Percentiles rank a stretch among this genome's conserved stretches.
Conservation (phyloP, 768 basidiomycete species). For the Chalciporus sphaerocephalus region DNA sequence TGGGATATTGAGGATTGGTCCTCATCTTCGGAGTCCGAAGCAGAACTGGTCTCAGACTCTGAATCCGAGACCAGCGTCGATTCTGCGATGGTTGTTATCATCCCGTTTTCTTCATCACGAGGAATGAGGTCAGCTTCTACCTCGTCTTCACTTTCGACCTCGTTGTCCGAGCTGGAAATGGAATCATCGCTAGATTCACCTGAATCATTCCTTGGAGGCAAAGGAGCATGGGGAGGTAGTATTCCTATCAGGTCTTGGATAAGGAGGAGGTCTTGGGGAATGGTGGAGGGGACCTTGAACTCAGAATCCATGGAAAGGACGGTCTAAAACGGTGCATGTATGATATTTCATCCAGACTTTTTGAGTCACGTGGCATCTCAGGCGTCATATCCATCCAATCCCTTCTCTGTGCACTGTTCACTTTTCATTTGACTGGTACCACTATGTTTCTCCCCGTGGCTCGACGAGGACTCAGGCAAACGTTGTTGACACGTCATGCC, state of each 20-base stretch:
- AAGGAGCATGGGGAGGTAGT: constrained; percentile 5
- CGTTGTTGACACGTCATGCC: neutral
- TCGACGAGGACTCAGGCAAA: constrained; percentile 2
- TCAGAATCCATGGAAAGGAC: constrained; percentile 23
- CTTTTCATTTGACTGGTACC: neutral
- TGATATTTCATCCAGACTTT: neutral
- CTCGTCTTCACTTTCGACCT: constrained; percentile 64
- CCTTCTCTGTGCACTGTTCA: neutral
- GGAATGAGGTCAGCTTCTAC: constrained; percentile 59
- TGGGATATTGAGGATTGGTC: constrained; percentile 3
- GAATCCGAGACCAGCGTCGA: constrained; percentile 42
- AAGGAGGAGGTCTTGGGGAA: constrained; percentile 72
- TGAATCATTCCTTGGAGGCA: neutral
- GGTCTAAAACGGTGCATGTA: neutral
- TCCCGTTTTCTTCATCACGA: constrained; percentile 37
- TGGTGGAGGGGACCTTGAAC: constrained; percentile 58
- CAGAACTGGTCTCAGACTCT: constrained; percentile 16
- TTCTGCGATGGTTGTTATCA: constrained; percentile 16
- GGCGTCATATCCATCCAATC: neutral
- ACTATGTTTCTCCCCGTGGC: constrained; percentile 16
- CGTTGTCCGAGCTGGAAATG: constrained; percentile 51
- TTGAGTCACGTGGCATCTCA: constrained; percentile 21
- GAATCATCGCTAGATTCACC: constrained; percentile 37
- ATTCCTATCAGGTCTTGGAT: constrained; percentile 62
- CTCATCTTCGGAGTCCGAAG: constrained; percentile 22